Base-by-base conservation (phyloP, 352 stramenopile species). In the Thraustochytrium striatum region DNA sequence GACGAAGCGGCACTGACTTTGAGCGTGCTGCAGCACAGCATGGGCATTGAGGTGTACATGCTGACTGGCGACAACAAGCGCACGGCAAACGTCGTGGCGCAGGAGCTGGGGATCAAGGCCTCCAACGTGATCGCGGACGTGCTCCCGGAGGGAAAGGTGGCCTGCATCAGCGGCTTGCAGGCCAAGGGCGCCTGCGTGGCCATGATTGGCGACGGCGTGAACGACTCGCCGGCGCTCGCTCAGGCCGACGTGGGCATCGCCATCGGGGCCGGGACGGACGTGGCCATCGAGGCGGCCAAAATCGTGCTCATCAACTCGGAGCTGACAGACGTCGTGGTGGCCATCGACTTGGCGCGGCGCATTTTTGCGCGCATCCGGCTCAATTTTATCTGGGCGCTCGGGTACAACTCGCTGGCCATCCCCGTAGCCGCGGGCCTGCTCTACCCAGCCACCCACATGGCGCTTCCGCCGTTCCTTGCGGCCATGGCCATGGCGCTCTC, bases 331-430 rank as follows among this genome's bases (percentile, higher is more conserved):
- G 92, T 99, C n/a, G 92, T 98, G 79, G 93, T 93, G 8, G 94
- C 96, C 30, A 87, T 99, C 19, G 88, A 99, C 85, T 89, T 99
- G 55, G 94, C 93, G 36, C 89, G 91, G 39, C 93, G 88, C 1
- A 97, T 99, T 57, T 99, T 98, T 85, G 89, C 92, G 78, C 89
- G 96, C 72, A 99, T 99, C 79, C 85, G 90, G 8, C 84, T 97
- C 39, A 99, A 99, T 86, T 98, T 98, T 83, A 85, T 97, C 35
- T 99, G 94, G 94, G 95, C 96, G 0, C 86, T 99, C 19, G 89
- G 93, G 30, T 99, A 99, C 90, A 99, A 99, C 85, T 89, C 91
- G 21, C 83, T 99, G 72, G 87, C 95, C 41, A 97, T 99, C 35
- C 97, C 97, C 1, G 72, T 99, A 11, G 94, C 97, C 16, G 96